Base-by-base conservation (phyloP, 192 early-diverging fungal species). In the Mortierella alpina region DNA sequence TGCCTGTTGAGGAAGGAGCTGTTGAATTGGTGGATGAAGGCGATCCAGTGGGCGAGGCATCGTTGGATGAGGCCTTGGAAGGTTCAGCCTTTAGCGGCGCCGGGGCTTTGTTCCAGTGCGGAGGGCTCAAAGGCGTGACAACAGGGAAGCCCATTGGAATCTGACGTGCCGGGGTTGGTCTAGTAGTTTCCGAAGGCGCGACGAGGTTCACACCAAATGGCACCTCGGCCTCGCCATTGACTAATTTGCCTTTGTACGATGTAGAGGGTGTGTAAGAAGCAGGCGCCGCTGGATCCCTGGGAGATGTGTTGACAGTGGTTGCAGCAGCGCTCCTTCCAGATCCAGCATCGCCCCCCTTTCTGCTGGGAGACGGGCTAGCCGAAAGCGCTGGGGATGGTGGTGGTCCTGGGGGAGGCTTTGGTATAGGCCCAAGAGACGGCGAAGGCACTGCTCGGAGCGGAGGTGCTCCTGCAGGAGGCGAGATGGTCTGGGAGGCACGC, bases 61-160 rank as follows among this genome's bases (percentile, higher is more conserved):
- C 73, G 12, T 7, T 22, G 42, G 45, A 56, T 1, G 63, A 47
- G 0, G 72, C 48, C 10, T 55, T 59, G 0, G 63, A 62, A 22
- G 53, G 48, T 44, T 63, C 64, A 3, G 44, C 45, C 54, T 68
- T 13, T 15, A 59, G 23, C 2, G 68, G 51, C 7, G 51, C 47
- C 17, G 68, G 69, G 12, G 46, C 57, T 51, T 67, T 66, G 42
- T 31, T 59, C 68, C 68, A 79, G 18, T 71, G 75, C 6, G 69
- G 69, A 9, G 76, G 76, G 13, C 59, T 79, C 23, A 79, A 40
- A 7, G 76, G 76, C 15, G 76, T 79, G 2, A 79, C 76, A 1
- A 79, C 68, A 8, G 76, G 76, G 65, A 79, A 79, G 6, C 69
- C 64, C 69, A 79, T 79, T 5, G 76, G 76, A n/a, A 79, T 72